Conservation (phyloP, 2,329 filamentous ascomycete genomes). For the Gyromitra esculenta region DNA sequence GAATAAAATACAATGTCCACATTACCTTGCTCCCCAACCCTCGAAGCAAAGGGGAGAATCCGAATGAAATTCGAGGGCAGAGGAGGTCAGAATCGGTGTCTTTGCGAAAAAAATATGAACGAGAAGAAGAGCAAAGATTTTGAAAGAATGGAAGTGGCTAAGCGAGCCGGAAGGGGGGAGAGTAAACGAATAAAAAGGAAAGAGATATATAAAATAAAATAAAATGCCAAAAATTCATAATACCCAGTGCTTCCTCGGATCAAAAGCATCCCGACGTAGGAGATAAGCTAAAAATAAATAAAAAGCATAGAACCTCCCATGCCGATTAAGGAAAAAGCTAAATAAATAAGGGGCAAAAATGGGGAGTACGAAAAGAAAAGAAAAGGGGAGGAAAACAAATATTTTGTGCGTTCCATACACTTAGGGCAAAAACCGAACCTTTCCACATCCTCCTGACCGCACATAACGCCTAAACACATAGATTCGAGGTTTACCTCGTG, state of each 20-base stretch:
- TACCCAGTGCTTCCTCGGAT: constrained; percentile 58
- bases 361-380: background rate
- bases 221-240: constrained; percentile 23
- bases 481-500: constrained; percentile 30
- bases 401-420: constrained; percentile 25
- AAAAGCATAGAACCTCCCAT: constrained; percentile 49
- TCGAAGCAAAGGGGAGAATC: constrained; percentile 55
- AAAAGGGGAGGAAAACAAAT: constrained; percentile 56
- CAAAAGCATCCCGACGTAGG: constrained; percentile 58
- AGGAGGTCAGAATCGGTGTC: constrained; percentile 33
- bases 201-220: constrained; percentile 36
- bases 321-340: constrained; percentile 25
- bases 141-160: constrained; percentile 51
- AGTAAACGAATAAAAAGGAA: constrained; percentile 33
- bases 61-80: constrained; percentile 49
- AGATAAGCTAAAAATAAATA: constrained; percentile 41
- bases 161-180: constrained; percentile 31
- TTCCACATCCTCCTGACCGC: constrained; percentile 24
- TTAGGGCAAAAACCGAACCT: constrained; percentile 13
- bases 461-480: constrained; percentile 42
- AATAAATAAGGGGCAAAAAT: constrained; percentile 7
- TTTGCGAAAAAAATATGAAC: constrained; percentile 54
- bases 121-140: constrained; percentile 61
- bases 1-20: constrained; percentile 42
- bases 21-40: constrained; percentile 51